Evolutionary conservation across 257 asterid genomes (phyloP).

Genomic region (Nicotiana knightiana): DNA sequence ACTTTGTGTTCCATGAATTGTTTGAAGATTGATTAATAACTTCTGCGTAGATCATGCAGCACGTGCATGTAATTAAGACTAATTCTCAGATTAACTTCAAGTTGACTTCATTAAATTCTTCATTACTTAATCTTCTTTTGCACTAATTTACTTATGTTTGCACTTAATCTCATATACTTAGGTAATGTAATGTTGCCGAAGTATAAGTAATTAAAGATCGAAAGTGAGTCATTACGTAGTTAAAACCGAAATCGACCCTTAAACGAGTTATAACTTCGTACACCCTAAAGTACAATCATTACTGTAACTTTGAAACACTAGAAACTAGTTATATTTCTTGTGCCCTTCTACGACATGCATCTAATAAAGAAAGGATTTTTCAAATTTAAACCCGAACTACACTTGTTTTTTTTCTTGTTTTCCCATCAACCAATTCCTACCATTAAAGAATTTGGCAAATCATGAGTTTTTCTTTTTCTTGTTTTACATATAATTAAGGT

Average conservation of each 20-base stretch:
- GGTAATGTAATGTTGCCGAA: neutral
- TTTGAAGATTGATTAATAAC: neutral
- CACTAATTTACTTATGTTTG: neutral
- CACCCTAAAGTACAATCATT: no score
- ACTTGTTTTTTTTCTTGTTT: neutral
- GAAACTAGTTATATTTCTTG: no score
- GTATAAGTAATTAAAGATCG: no score
- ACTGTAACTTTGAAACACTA: no score
- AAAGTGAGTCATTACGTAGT: no score
- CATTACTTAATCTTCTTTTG: neutral
- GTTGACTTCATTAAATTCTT: constrained; percentile 37
- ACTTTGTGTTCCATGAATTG: neutral
- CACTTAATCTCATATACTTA: neutral
- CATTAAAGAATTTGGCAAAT: no score
- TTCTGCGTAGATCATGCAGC: constrained; percentile 13
- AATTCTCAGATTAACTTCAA: constrained; percentile 6
- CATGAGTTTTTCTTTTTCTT: no score
- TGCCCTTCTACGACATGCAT: neutral
- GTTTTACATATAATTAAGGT: no score
- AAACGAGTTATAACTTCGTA: no score
- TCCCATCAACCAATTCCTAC: no score
- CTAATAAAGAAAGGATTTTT: neutral
- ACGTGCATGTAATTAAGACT: constrained; percentile 14
- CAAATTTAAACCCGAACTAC: neutral
- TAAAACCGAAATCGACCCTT: no score